Conservation (phyloP, 1,139 yeast species). For the Candida tetrigidarum region DNA sequence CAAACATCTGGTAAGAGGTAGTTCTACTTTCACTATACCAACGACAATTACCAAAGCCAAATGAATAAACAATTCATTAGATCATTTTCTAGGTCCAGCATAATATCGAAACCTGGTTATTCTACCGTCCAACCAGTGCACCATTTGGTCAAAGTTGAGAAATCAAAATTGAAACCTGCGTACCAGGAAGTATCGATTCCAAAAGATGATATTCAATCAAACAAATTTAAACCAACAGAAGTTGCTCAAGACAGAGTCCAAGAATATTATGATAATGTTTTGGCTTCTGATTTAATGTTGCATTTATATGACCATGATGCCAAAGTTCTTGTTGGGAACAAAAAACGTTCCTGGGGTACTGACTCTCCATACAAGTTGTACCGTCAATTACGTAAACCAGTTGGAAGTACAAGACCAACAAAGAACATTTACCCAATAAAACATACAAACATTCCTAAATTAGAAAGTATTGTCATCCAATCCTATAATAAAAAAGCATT, state of each 20-base stretch:
- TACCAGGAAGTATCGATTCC: slow-evolving; percentile 69
- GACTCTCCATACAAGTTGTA: slow-evolving; percentile 88
- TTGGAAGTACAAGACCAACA: slow-evolving; percentile 67
- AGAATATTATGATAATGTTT: slow-evolving; percentile 74
- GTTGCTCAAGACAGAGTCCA: slow-evolving; percentile 80
- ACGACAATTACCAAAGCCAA: slow-evolving; percentile 10
- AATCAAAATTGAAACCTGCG: slow-evolving; percentile 69
- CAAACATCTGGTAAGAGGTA: neutral
- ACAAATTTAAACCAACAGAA: slow-evolving; percentile 74
- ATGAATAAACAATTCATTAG: slow-evolving; percentile 38
- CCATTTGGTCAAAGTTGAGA: slow-evolving; percentile 78
- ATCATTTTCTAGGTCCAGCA: slow-evolving; percentile 47
- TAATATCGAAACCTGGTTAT: slow-evolving; percentile 63
- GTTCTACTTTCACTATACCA: neutral
- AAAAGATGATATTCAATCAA: slow-evolving; percentile 73
- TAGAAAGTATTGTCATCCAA: slow-evolving; percentile 69
- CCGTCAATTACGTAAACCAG: slow-evolving; percentile 71
- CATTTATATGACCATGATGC: slow-evolving; percentile 75
- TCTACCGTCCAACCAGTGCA: slow-evolving; percentile 90
- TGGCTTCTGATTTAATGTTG: slow-evolving; percentile 77
- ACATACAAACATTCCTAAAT: slow-evolving; percentile 69
- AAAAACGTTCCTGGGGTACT: slow-evolving; percentile 85
- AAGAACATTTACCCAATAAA: slow-evolving; percentile 73
- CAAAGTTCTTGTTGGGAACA: slow-evolving; percentile 59
- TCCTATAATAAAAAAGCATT: slow-evolving; percentile 79